A percentile compares a stretch with the other conserved stretches of the same genome.
Conservation (phyloP, 2,329 filamentous ascomycete species). For the Ophidiomyces ophidiicola region DNA sequence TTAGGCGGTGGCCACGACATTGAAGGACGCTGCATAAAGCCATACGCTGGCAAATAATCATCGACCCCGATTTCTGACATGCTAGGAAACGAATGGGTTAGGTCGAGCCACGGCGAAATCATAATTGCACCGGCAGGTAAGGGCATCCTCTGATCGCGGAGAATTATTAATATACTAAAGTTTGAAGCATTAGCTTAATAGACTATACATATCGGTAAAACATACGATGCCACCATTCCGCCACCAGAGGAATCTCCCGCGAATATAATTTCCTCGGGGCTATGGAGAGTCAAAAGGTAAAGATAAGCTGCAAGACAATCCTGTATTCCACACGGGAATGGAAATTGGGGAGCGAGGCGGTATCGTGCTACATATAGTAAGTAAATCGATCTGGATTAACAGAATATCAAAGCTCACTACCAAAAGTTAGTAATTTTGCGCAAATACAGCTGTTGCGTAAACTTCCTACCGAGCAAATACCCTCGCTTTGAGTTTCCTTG, state of each 20-base stretch:
- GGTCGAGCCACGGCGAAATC: slow-evolving; percentile 89
- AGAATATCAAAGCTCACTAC: slow-evolving; percentile 9
- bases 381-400: not conserved
- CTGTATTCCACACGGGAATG: slow-evolving; percentile 83
- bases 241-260: slow-evolving; percentile 90
- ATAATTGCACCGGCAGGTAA: slow-evolving; percentile 80
- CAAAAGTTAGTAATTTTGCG: slow-evolving; percentile 13
- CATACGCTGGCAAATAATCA: slow-evolving; percentile 79
- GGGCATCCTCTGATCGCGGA: slow-evolving; percentile 72
- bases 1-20: slow-evolving; percentile 87
- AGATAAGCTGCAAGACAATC: slow-evolving; percentile 85
- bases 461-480: slow-evolving; percentile 58
- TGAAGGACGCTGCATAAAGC: slow-evolving; percentile 85
- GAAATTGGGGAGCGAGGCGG: slow-evolving; percentile 81
- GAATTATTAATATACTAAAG: slow-evolving; percentile 58
- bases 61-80: slow-evolving; percentile 57
- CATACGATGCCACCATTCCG: slow-evolving; percentile 63
- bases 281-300: slow-evolving; percentile 62
- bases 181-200: slow-evolving; percentile 16
- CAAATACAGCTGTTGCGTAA: not conserved
- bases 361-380: slow-evolving; percentile 48
- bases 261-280: slow-evolving; percentile 69
- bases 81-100: slow-evolving; percentile 92
- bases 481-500: slow-evolving; percentile 79
- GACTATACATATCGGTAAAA: not conserved